Base-by-base conservation (phyloP, 306 rosid species). In the Quercus parvula region DNA sequence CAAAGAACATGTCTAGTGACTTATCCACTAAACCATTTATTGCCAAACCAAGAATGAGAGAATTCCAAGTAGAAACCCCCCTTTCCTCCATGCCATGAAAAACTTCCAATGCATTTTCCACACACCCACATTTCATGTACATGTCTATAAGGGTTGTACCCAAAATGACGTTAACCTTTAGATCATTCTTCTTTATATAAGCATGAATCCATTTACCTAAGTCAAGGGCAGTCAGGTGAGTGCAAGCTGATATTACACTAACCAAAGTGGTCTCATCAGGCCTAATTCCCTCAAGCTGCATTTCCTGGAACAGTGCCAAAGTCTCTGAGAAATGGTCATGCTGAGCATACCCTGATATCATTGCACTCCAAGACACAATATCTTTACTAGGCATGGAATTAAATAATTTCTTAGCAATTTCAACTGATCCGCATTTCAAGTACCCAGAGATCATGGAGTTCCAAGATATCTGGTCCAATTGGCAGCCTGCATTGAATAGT, bases 361-460 rank as follows among this genome's bases (percentile, higher is more conserved):
- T 91, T 44, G 97, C 88, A 82, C 98, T 88, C 97, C 97, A 94
- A 12, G 97, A 84, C 79, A 91, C 93, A 11, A 90, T 68, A 83
- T 90, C 93, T 77, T 85, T 91, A 79, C 85, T 84, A 0, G 93
- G 89, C 97, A 90, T 94, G 85, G 93, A 88, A 74, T 75, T 75
- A 75, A 94, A 94, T 59, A 91, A 82, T 44, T 54, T 66, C 86
- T 84, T 77, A 6, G 97, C 97, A 31, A 84, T 84, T 64, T 91
- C 87, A 10, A 91, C 82, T 1, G 75, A 82, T 66, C 94, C 90
- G 13, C 87, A 88, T 83, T 68, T 91, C 82, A 91, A 70, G 89
- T 89, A 87, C 59, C 94, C 97, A 1, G 98, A 91, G 74, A 94
- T 83, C 97, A 91, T 89, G 1, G 98, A 91, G 84, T 94, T 94